Percentiles rank a stretch among this genome's conserved stretches.
Evolutionary conservation across 257 asterid species (phyloP).

Genomic region (Phtheirospermum japonicum): DNA sequence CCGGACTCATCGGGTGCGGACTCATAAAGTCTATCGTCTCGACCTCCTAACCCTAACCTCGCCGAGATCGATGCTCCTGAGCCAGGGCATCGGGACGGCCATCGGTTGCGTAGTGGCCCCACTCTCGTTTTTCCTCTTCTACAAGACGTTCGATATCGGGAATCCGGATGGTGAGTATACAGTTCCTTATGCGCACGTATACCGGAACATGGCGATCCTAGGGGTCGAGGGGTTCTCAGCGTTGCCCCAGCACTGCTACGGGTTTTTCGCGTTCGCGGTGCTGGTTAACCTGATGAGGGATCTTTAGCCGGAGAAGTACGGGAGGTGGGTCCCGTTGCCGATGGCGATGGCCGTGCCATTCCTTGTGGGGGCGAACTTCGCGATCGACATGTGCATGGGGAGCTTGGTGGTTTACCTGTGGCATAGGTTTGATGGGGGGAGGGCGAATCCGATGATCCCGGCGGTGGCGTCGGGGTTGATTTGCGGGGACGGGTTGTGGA

Average conservation of each 20-base stretch:
- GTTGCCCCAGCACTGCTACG: constrained; percentile 41
- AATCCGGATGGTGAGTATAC: constrained; percentile 66
- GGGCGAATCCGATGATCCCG: constrained; percentile 41
- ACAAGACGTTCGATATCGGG: constrained; percentile 72
- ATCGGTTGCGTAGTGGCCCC: constrained; percentile 51
- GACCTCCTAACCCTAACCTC: constrained; percentile 62
- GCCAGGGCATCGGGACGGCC: constrained; percentile 67
- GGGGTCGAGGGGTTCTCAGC: constrained; percentile 53
- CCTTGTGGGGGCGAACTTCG: constrained; percentile 44
- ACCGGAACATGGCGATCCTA: constrained; percentile 48
- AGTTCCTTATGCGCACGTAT: constrained; percentile 55
- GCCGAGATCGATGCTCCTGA: constrained; percentile 64
- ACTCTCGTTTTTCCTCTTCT: constrained; percentile 62
- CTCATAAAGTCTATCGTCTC: constrained; percentile 55
- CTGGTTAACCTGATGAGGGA: constrained; percentile 39
- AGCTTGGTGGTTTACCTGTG: constrained; percentile 41
- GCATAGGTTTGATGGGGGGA: constrained; percentile 31
- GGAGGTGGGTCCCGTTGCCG: constrained; percentile 43
- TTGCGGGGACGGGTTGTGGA: constrained; percentile 54
- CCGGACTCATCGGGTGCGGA: constrained; percentile 62
- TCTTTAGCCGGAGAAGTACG: constrained; percentile 22
- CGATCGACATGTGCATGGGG: constrained; percentile 52
- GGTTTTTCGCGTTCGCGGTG: constrained; percentile 40
- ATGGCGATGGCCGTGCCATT: constrained; percentile 55
- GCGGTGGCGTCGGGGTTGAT: constrained; percentile 52